These are phyloP conservation scores for Dryadomyces quercus-mongolicae DNA, from an alignment of 2,329 filamentous ascomycete genomes.

Conservation along the genomic window DNA sequence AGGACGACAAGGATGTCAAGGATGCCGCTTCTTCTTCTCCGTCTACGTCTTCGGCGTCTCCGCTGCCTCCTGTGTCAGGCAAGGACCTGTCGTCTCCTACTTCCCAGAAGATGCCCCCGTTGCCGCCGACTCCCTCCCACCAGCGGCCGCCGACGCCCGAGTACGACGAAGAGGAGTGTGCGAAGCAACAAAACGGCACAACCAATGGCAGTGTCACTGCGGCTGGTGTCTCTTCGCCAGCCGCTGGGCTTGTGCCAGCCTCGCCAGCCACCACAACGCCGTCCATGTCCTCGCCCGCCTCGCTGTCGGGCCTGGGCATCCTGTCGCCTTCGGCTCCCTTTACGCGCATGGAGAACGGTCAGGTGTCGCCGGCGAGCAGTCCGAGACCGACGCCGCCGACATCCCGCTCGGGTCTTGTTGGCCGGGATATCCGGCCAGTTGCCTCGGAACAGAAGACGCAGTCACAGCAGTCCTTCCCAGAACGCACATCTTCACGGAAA, in stretches of 20 bases:
- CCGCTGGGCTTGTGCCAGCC: conserved; percentile 25
- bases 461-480: conserved; percentile 13
- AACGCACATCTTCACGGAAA: conserved; percentile 20
- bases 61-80: background rate
- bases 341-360: background rate
- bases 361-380: background rate
- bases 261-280: conserved; percentile 23
- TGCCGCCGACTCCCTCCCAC: conserved; percentile 8
- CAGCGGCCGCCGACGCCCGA: conserved; percentile 36
- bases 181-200: conserved; percentile 15
- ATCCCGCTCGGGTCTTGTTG: background rate
- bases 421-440: conserved; percentile 12
- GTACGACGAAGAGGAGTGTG: conserved; percentile 28
- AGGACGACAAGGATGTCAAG: background rate
- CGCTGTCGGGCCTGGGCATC: background rate
- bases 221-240: background rate
- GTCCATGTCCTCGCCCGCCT: background rate
- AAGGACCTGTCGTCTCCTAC: conserved; percentile 1
- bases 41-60: background rate
- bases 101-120: background rate
- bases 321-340: background rate
- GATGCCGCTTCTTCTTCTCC: background rate
- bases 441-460: background rate
- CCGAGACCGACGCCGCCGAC: background rate
- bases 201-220: background rate